Evolutionary conservation across 2,329 filamentous ascomycete species (phyloP), one percentile per base, ranked within the genome.

Genomic region (Diaporthe citrichinensis): DNA sequence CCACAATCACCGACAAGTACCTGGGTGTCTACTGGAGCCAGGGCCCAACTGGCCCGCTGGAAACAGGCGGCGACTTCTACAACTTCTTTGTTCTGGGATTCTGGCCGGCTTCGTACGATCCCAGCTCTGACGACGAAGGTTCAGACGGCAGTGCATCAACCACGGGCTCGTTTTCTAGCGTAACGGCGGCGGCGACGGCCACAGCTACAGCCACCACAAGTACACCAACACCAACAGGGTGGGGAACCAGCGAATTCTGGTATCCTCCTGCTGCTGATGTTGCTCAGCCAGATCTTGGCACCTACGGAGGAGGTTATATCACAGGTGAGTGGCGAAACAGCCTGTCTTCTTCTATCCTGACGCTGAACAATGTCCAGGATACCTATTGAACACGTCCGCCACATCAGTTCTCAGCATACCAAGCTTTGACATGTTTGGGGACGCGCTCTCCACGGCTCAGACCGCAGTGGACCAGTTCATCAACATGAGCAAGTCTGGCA

Each of bases 61-160:
- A 80, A 5, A 86, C 84, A 2, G 84, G 81, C 1, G 84, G 84
- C 1, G 85, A 86, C 74, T 85, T 86, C 71, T 87, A 85, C 79
- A 85, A 86, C 74, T 86, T 83, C 78, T 87, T 87, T 46, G 85
- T 87, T 2, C 71, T 81, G 6, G 80, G 80, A 2, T 74, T 79
- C 36, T 59, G 73, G n/a, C 80, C 80, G 0, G 76, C 77, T 1
- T 76, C 77, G 39, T 62, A 20, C 25, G 59, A 62, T 31, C 59
- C 39, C 23, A 62, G 14, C 59, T 62, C 59, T 20, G 59, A 62
- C 14, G 39, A 28, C 17, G 59, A 44, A 17, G 25, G 36, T 14
- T 0, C 39, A 44, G 39, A 31, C 9, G 59, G 39, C 7, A 31
- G 8, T 46, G 59, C 59, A 44, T 62, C 39, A n/a, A 2, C 59